Evolutionary conservation across 164 flowering plant species (phyloP).

Genomic region (Annona squamosa): DNA sequence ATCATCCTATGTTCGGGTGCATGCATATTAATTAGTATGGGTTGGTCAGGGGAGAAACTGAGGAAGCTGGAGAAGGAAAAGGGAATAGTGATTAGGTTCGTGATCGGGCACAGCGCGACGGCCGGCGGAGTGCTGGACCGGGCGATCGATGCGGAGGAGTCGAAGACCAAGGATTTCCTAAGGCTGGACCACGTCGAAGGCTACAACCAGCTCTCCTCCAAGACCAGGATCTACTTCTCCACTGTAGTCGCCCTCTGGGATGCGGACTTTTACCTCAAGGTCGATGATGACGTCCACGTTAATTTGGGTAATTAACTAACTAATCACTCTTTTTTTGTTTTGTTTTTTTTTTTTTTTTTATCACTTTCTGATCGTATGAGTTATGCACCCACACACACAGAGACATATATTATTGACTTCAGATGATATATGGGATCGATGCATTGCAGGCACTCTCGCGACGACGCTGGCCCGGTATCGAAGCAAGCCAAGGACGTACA

Average conservation of each 20-base stretch:
- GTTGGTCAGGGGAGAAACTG: conserved; percentile 41
- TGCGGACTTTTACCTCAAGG: conserved; percentile 78
- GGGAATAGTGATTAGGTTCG: conserved; percentile 68
- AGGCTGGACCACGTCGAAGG: conserved; percentile 75
- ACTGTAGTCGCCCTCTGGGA: conserved; percentile 66
- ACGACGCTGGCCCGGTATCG: conserved; percentile 39
- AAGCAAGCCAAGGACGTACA: conserved; percentile 52
- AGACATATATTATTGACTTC: background rate
- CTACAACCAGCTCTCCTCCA: conserved; percentile 72
- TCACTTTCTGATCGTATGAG: background rate
- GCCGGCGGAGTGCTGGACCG: conserved; percentile 55
- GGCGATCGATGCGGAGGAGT: conserved; percentile 60
- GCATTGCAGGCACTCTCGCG: conserved; percentile 42
- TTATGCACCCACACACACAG: background rate
- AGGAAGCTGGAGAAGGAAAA: conserved; percentile 66
- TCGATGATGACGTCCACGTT: conserved; percentile 82
- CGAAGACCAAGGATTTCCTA: conserved; percentile 55
- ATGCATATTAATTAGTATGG: background rate
- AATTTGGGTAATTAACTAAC: conserved; percentile 39
- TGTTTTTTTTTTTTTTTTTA: background rate
- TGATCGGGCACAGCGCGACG: conserved; percentile 74
- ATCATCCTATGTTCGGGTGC: background rate
- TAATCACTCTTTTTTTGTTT: background rate
- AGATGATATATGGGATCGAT: background rate
- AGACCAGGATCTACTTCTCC: conserved; percentile 67